Conservation (phyloP, 345 rosid species). For the Lepidium didymum region DNA sequence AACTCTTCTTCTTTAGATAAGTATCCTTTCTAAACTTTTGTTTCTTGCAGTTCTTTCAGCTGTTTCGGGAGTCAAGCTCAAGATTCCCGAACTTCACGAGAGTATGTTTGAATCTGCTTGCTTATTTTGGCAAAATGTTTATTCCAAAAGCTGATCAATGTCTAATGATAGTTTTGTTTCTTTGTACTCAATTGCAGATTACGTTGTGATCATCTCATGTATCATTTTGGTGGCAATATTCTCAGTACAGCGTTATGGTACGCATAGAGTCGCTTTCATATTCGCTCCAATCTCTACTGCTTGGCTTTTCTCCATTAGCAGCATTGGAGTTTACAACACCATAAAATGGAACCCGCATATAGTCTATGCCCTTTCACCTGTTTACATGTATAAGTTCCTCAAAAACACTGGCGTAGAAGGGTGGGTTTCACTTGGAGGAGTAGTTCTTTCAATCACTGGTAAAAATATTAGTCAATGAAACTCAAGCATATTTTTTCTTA, state of each 20-base stretch:
- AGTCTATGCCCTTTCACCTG: constrained; percentile 67
- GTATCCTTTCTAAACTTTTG: background rate
- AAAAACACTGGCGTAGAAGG: constrained; percentile 64
- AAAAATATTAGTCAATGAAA: background rate
- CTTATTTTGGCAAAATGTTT: background rate
- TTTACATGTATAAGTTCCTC: constrained; percentile 70
- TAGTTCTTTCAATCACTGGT: constrained; percentile 86
- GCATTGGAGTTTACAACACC: constrained; percentile 71
- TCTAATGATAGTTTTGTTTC: background rate
- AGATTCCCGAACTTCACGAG: constrained; percentile 55
- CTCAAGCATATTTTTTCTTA: background rate
- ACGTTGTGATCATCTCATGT: constrained; percentile 58
- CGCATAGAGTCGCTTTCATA: constrained; percentile 70
- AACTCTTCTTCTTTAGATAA: background rate
- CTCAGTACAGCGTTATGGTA: constrained; percentile 78
- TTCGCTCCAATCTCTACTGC: constrained; percentile 71
- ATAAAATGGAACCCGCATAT: constrained; percentile 67
- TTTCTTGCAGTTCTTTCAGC: constrained; percentile 69
- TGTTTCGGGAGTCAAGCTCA: constrained; percentile 64
- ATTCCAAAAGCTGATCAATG: background rate
- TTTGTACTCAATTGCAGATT: constrained; percentile 38
- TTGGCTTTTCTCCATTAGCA: constrained; percentile 68
- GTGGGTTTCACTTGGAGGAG: constrained; percentile 87
- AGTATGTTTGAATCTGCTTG: constrained; percentile 37
- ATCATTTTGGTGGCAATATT: constrained; percentile 69